Evolutionary conservation across 306 rosid genomes (phyloP).

Genomic region (Dalbergia cultrata): DNA sequence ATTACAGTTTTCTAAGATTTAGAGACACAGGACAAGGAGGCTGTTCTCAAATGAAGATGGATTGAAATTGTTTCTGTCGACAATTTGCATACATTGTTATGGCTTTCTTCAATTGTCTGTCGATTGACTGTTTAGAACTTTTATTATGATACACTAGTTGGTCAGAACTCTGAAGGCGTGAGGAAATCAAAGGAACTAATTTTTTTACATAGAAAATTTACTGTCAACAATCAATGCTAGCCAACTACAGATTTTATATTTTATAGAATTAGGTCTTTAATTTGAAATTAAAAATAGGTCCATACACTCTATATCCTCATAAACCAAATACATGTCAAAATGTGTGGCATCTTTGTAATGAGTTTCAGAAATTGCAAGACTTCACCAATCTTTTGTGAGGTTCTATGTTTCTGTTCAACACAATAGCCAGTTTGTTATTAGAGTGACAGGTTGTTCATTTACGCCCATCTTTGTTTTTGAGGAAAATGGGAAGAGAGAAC

Average conservation of each 20-base stretch:
- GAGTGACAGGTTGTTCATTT: background rate
- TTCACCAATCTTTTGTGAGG: background rate
- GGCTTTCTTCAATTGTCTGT: background rate
- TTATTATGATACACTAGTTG: too few relatives aligned
- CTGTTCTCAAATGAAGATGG: background rate
- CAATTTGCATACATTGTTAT: constrained; percentile 1
- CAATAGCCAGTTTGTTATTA: background rate
- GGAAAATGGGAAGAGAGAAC: too few relatives aligned
- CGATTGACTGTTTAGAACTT: too few relatives aligned
- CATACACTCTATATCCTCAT: background rate
- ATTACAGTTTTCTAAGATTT: background rate
- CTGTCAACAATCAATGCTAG: background rate
- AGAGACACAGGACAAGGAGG: background rate
- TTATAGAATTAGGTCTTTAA: background rate
- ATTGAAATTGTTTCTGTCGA: constrained; percentile 11
- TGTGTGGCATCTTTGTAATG: background rate
- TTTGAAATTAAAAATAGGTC: background rate
- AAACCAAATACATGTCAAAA: background rate
- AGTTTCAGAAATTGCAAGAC: constrained; percentile 2
- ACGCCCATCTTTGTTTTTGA: too few relatives aligned
- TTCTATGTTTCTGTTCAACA: background rate
- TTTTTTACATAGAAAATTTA: background rate
- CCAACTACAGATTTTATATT: too few relatives aligned
- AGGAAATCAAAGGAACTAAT: background rate
- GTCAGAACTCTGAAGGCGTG: too few relatives aligned